These are phyloP conservation scores for Starmerella etchellsii DNA, from an alignment of 805 yeast genomes.

Conservation along the genomic window DNA sequence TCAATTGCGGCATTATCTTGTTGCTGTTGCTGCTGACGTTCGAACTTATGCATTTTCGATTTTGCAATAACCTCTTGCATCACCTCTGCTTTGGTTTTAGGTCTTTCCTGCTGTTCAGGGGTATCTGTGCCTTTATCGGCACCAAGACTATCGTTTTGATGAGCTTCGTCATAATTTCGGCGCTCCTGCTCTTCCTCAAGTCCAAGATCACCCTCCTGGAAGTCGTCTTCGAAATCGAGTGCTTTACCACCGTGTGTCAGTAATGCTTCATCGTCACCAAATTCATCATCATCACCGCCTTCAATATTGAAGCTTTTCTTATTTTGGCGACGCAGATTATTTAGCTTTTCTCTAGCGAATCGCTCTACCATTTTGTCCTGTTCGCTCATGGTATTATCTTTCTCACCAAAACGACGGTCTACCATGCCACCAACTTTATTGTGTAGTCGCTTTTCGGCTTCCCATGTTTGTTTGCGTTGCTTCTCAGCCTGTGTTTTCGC, in stretches of 20 bases:
- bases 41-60: slow-evolving; percentile 32
- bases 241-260: slow-evolving; percentile 74
- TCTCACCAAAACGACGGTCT: slow-evolving; percentile 90
- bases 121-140: slow-evolving; percentile 2
- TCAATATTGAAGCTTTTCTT: slow-evolving; percentile 55
- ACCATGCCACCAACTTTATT: slow-evolving; percentile 66
- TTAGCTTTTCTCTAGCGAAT: slow-evolving; percentile 76
- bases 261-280: slow-evolving; percentile 31
- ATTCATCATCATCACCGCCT: slow-evolving; percentile 43
- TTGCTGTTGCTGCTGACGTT: slow-evolving; percentile 31
- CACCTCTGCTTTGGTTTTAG: slow-evolving; percentile 31
- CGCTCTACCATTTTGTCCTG: slow-evolving; percentile 94
- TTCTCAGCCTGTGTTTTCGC: slow-evolving; percentile 61
- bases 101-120: slow-evolving; percentile 29
- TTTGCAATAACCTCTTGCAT: slow-evolving; percentile 35
- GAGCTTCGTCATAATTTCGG: slow-evolving; percentile 4
- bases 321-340: slow-evolving; percentile 17
- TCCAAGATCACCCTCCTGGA: slow-evolving; percentile 37
- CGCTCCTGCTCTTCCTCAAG: slow-evolving; percentile 30
- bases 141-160: neutral
- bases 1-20: slow-evolving; percentile 29
- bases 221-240: slow-evolving; percentile 45
- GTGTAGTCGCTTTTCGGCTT: slow-evolving; percentile 46
- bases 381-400: slow-evolving; percentile 50
- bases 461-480: slow-evolving; percentile 46